Evolutionary conservation across 2,329 filamentous ascomycete genomes (phyloP), one percentile per base, ranked within the genome.

Genomic region (Camillea tinctor): DNA sequence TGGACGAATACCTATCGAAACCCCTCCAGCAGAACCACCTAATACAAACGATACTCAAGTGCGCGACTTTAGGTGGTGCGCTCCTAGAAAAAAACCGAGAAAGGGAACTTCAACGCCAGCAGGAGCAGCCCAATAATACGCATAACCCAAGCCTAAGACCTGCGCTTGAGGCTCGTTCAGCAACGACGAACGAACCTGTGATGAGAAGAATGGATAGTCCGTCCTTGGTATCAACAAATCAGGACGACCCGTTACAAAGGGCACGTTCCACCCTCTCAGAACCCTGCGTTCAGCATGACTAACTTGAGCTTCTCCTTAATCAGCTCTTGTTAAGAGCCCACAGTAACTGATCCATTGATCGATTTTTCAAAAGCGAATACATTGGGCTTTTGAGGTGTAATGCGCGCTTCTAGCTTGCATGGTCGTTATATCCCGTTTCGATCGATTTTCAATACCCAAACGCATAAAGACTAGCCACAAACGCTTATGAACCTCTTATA

Each of bases 1-100:
- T 99, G 95, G 95, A 99, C 75, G 95, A 99, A 76, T 99, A 99
- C 73, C 81, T 99, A 50, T 97, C 94, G 19, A 99, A 99, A 75
- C 94, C 94, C 23, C 81, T 98, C 62, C 96, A 97, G 76, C 94
- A 97, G 73, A 97, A 96, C 74, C 92, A 97, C 75, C 88, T 98
- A 71, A 97, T 98, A 71, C 94, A 98, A 79, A 97, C 93, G 1
- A 98, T 99, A 61, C 85, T 98, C 65, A 97, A 97, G 75, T 98
- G 94, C 73, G 94, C 93, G 13, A 97, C 95, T 4, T 87, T 98
- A 36, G 93, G 94, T 60, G 90, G 92, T 52, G 89, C 89, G 55
- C 81, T 96, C 56, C 83, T 94, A 56, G 91, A 95, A 74, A 90
- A 92, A 76, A 89, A 89, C 69, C 79, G 86, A 55, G 86, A 88